phyloP scores from a whole-genome alignment of 164 flowering plant species.

The Annona cherimola region DNA sequence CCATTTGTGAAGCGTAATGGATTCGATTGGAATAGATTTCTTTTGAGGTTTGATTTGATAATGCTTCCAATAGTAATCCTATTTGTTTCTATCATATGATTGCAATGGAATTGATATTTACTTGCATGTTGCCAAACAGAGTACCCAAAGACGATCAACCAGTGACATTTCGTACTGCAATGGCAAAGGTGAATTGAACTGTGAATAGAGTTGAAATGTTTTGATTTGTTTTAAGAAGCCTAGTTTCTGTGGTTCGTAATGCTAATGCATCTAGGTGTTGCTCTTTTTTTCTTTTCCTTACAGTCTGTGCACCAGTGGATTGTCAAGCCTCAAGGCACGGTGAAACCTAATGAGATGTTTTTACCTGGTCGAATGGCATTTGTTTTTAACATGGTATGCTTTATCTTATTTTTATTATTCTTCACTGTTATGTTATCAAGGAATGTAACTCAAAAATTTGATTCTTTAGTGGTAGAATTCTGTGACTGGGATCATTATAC shows the following conservation, averaged over 20 bases:
- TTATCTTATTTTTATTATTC: neutral
- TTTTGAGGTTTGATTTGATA: too few species aligned
- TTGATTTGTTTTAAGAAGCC: constrained; percentile 1
- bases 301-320: constrained; percentile 94
- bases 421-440: neutral
- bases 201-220: neutral
- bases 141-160: constrained; percentile 69
- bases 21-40: too few species aligned
- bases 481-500: neutral
- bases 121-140: constrained; percentile 29
- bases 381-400: constrained; percentile 74
- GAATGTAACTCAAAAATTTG: too few species aligned
- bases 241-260: constrained; percentile 3
- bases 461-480: neutral
- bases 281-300: constrained; percentile 20
- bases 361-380: constrained; percentile 96
- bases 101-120: neutral
- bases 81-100: neutral
- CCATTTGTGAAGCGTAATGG: too few species aligned
- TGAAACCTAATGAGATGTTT: constrained; percentile 94
- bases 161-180: constrained; percentile 76
- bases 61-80: too few species aligned
- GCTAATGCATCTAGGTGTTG: too few species aligned
- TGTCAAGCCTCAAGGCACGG: constrained; percentile 74
- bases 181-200: constrained; percentile 59